Evolutionary conservation across 495 filamentous ascomycete species (phyloP).

Genomic region (Amorphotheca resinae): DNA sequence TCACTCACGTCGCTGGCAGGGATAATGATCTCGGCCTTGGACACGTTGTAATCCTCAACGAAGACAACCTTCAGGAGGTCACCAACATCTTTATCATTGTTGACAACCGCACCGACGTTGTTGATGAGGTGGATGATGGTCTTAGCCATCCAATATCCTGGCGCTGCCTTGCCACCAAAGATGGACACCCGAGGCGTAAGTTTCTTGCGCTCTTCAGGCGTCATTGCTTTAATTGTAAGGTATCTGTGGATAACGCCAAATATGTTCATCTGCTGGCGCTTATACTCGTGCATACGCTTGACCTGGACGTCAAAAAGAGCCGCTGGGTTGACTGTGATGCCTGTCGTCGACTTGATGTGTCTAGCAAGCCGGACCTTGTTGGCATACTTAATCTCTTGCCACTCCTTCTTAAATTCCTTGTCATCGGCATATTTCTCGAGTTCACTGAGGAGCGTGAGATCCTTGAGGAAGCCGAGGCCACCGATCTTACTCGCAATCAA

Average conservation of each 20-base stretch:
- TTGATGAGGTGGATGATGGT: slow-evolving; percentile 96
- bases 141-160: slow-evolving; percentile 99
- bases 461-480: slow-evolving; percentile 71
- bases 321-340: slow-evolving; percentile 71
- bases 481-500: slow-evolving; percentile 84
- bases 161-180: slow-evolving; percentile 95
- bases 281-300: slow-evolving; percentile 99
- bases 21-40: slow-evolving; percentile 93
- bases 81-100: slow-evolving; percentile 81
- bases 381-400: slow-evolving; percentile 73
- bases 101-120: slow-evolving; percentile 80
- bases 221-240: slow-evolving; percentile 75
- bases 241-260: slow-evolving; percentile 97
- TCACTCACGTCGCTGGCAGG: slow-evolving; percentile 95
- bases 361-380: slow-evolving; percentile 68
- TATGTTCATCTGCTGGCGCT: slow-evolving; percentile 97
- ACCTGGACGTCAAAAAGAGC: slow-evolving; percentile 95
- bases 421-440: slow-evolving; percentile 73
- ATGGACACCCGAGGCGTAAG: slow-evolving; percentile 85
- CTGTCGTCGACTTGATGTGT: slow-evolving; percentile 71
- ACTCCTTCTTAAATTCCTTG: slow-evolving; percentile 80
- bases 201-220: slow-evolving; percentile 75
- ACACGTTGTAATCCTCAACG: slow-evolving; percentile 96
- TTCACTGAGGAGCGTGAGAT: slow-evolving; percentile 72
- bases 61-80: slow-evolving; percentile 96